These are phyloP conservation scores for Durio zibethinus DNA, from an alignment of 345 rosid species.

Conservation along the genomic window DNA sequence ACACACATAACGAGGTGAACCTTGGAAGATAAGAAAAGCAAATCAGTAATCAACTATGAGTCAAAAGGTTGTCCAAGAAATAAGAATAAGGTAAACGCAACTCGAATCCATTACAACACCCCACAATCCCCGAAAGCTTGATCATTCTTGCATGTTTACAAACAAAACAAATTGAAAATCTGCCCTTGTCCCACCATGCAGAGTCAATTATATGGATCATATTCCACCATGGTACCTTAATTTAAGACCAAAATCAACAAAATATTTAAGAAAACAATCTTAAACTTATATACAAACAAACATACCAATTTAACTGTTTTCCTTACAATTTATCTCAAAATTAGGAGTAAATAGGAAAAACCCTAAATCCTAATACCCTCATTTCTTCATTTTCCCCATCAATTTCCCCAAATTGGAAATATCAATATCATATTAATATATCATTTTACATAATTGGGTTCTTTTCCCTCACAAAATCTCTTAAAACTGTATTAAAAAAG, in stretches of 20 bases:
- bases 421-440: not conserved
- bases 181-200: not conserved
- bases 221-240: not conserved
- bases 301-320: not conserved
- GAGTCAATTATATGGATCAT: not conserved
- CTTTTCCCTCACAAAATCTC: not conserved
- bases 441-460: not conserved
- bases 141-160: not conserved
- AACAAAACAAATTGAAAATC: not conserved
- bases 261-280: not conserved
- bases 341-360: not conserved
- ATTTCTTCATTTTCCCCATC: no score
- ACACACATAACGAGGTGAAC: not conserved
- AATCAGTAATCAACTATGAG: not conserved
- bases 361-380: not conserved
- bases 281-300: not conserved
- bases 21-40: not conserved
- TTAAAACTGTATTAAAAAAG: not conserved
- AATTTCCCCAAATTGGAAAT: conserved; percentile 3
- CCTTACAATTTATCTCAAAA: not conserved
- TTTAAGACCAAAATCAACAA: not conserved
- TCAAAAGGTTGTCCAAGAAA: not conserved
- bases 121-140: not conserved
- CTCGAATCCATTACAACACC: not conserved
- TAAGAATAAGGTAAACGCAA: not conserved